phyloP scores from a whole-genome alignment of 2,329 filamentous ascomycete genomes.

The Aureobasidium namibiae region DNA sequence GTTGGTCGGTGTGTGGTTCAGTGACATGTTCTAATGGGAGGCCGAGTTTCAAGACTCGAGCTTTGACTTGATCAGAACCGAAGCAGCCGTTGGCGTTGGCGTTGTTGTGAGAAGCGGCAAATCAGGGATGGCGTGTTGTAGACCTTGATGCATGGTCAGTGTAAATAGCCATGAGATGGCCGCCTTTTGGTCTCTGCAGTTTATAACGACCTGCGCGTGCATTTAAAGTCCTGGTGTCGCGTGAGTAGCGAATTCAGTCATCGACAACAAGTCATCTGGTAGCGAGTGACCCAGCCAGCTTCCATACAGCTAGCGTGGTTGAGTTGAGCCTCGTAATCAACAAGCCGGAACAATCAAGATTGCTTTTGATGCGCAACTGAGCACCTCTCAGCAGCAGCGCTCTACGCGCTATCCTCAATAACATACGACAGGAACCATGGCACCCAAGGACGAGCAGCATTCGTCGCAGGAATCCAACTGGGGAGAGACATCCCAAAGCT shows the following conservation, averaged over 20 bases:
- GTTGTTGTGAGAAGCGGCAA: conserved; percentile 7
- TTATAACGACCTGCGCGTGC: background rate
- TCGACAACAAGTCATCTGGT: background rate
- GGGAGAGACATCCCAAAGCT: conserved; percentile 9
- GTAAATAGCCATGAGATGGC: conserved; percentile 4
- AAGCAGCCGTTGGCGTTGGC: background rate
- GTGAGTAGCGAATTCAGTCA: background rate
- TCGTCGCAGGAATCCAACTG: background rate
- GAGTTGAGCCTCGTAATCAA: conserved; percentile 6
- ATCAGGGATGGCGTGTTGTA: conserved; percentile 11
- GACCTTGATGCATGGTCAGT: background rate
- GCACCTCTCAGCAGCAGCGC: background rate
- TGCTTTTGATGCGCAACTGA: conserved; percentile 4
- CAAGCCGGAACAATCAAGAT: background rate
- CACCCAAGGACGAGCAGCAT: background rate
- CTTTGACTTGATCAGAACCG: conserved; percentile 6
- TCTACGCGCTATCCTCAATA: background rate
- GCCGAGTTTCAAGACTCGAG: conserved; percentile 3
- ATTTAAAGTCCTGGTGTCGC: background rate
- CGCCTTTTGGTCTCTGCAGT: background rate
- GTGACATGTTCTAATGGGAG: background rate
- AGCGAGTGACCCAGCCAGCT: background rate
- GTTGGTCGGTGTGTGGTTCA: background rate
- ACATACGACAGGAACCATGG: background rate
- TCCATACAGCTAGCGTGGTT: conserved; percentile 7